These are phyloP conservation scores for Plasmodium reichenowi DNA, from an alignment of 169 alveolate genomes.

Conservation along the genomic window DNA sequence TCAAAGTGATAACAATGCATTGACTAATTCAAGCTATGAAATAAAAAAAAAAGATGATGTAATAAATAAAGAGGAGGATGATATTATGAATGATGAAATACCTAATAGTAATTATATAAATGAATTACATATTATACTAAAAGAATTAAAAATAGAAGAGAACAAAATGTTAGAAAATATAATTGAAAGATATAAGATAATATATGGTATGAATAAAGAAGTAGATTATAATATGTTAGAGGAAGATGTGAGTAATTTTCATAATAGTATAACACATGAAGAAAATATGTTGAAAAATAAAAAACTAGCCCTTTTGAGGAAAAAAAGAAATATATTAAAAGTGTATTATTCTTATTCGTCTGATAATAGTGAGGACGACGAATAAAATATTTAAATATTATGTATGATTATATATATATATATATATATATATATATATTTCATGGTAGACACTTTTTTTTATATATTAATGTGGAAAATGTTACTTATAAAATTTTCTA, in stretches of 20 bases:
- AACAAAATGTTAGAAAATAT: conserved; percentile 21
- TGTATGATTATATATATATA: background rate
- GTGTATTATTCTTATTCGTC: conserved; percentile 33
- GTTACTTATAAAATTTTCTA: no score
- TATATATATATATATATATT: background rate
- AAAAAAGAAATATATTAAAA: conserved; percentile 32
- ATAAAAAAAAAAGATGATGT: background rate
- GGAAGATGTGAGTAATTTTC: conserved; percentile 7
- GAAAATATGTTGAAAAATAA: conserved; percentile 31
- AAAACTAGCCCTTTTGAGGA: conserved; percentile 24
- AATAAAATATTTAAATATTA: conserved; percentile 15
- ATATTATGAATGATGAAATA: background rate
- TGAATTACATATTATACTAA: conserved; percentile 3
- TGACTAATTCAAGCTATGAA: background rate
- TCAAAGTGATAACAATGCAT: background rate
- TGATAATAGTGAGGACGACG: conserved; percentile 66
- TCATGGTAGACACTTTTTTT: background rate
- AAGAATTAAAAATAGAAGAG: conserved; percentile 31
- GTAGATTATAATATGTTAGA: conserved; percentile 39
- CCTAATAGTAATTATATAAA: background rate
- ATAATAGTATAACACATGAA: conserved; percentile 11
- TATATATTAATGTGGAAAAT: background rate
- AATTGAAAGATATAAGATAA: conserved; percentile 14
- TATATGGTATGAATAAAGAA: conserved; percentile 22
- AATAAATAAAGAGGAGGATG: conserved; percentile 7